Base-by-base conservation (phyloP, 2,329 filamentous ascomycete genomes). In the Cercospora sp. region DNA sequence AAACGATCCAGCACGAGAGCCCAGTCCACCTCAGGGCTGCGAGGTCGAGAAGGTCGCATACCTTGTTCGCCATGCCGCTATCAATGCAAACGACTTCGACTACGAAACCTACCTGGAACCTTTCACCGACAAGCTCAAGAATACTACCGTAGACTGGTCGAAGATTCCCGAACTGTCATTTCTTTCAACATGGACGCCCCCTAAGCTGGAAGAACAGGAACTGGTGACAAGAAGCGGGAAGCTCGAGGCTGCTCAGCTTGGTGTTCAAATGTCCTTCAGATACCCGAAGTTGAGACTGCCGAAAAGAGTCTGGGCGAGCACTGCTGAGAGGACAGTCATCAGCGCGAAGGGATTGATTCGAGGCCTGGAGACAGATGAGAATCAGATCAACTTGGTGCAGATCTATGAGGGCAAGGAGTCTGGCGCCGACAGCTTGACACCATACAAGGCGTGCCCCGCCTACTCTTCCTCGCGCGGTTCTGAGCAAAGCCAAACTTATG, bases 361-460 rank as follows among this genome's bases (percentile, higher is more conserved):
- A 3, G 88, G 87, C 0, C 80, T 88, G 9, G 85, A 87, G 70
- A 78, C 80, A 3, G 73, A 83, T 83, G 55, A 85, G 84, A 71
- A 82, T 85, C 80, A 81, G 61, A 88, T 88, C 68, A 79, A 85
- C 58, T 81, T 88, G 7, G 82, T 87, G 55, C 81, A 81, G 71
- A 80, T 90, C 62, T 84, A 84, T 69, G 88, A 90, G 76, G 84
- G 83, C 21, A 75, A 86, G 66, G 80, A 88, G 68, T 80, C 84
- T 2, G 88, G 88, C 18, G 88, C 88, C 8, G 82, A 90, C 74
- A 84, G 82, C 58, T 77, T 90, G 71, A 90, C 89, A 1, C 88
- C 88, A 0, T 90, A 91, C 78, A 86, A 87, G 75, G 84, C 84
- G 45, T 91, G 89, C 72, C 87, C 88, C 12, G 86, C 84, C 12